Evolutionary conservation across 2,329 filamentous ascomycete genomes (phyloP), one percentile per base, ranked within the genome.

Genomic region (Neobulgaria alba): DNA sequence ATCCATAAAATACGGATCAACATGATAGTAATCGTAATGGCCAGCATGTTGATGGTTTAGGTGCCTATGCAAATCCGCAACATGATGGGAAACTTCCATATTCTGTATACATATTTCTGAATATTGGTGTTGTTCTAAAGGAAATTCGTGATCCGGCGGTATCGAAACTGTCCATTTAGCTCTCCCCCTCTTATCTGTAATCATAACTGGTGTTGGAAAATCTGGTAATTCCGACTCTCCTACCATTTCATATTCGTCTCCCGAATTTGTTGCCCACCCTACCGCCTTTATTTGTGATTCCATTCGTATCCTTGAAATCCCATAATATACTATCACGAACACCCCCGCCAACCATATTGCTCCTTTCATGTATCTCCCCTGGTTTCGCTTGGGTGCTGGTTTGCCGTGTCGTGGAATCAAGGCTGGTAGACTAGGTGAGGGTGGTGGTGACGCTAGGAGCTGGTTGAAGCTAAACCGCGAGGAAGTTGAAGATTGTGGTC

Each of bases 151-250:
- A 42, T 70, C 71, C 5, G 71, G 67, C 1, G 86, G 86, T 29
- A 94, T 88, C 1, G 77, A 87, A 9, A 93, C 74, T 0, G 86
- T 92, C 87, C 87, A 93, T 58, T 75, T 81, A 9, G 77, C 67
- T 38, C 70, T 72, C 3, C 82, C 82, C 33, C 69, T 67, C 18
- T 67, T 64, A 61, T 88, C 83, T 10, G 71, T 75, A 33, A 89
- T 68, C 4, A 85, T 71, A 15, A 92, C 70, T 0, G 85, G 82
- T 0, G 81, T 82, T 0, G 85, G 80, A 47, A 84, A 78, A 19
- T 81, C 71, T 0, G 85, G 84, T n/a, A 87, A 61, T 31, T 67
- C 67, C 46, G 78, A 72, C 45, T 77, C 77, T 29, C 71, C 75
- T 5, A 84, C 72, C 69, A 85, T 78, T 53, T 85, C 79, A 57